Base-by-base conservation (phyloP, 441 rosid species). In the Populus hybrid region DNA sequence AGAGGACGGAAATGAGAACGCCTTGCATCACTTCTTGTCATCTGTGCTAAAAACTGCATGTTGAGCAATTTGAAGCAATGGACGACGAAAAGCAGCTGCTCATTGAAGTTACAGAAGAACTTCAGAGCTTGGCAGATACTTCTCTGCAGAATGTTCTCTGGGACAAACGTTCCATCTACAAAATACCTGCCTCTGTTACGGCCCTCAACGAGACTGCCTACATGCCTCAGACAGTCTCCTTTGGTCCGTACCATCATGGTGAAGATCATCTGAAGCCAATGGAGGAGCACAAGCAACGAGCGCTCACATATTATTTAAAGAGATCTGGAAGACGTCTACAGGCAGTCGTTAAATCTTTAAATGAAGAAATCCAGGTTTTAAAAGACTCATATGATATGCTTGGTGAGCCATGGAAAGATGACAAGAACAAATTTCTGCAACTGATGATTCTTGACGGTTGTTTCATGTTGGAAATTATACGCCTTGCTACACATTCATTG, bases 371-470 rank as follows among this genome's bases (percentile, higher is more conserved):
- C 24, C 67, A 64, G 21, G 73, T 34, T 57, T 68, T 87, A 24
- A 73, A 35, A 76, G 88, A 79, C 18, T 76, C 81, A 5, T 89
- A 89, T n/a, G 81, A 82, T 26, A 74, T 73, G 6, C 88, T 87
- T 23, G 79, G 75, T 40, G 40, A 10, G 8, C 4, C 63, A 32
- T 84, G 86, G 87, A 20, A 40, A 10, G 67, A 71, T 5, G 74
- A 72, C 8, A 23, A 24, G 1, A 11, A 2, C 6, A 35, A 30
- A 6, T 82, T 87, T 74, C 76, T 89, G 73, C 80, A 75, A 69
- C 8, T 89, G 82, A 86, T 87, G 92, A 81, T 89, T 70, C 70
- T 80, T 8, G 92, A 89, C 67, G 90, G 92, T 4, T 89, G 90
- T 59, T 89, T 89, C 81, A 86, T 87, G 89, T 83, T 87, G 8